Conservation (phyloP, 208 protist species). For the Crithidia mellificae region DNA sequence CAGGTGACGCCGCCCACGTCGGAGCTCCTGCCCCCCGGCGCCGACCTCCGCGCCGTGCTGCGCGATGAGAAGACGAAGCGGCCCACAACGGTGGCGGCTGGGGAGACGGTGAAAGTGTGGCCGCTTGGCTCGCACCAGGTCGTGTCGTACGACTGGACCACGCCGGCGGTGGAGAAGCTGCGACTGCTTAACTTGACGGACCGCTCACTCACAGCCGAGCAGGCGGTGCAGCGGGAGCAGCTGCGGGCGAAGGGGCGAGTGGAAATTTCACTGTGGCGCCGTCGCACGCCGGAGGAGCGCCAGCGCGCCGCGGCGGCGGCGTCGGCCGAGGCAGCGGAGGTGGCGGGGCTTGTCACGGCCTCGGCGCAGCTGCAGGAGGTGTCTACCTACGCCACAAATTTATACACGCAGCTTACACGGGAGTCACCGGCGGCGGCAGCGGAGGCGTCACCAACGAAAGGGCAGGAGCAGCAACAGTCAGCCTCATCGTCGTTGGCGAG, state of each 20-base stretch:
- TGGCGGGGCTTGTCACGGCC: conserved; percentile 34
- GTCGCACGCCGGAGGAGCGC: conserved; percentile 45
- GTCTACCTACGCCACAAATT: conserved; percentile 40
- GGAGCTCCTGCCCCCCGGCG: conserved; percentile 56
- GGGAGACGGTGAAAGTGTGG: conserved; percentile 43
- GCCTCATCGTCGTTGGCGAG: neutral
- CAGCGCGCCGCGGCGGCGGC: conserved; percentile 11
- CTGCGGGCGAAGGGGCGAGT: conserved; percentile 38
- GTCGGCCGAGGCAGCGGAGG: conserved; percentile 29
- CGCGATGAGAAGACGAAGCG: conserved; percentile 11
- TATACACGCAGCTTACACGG: conserved; percentile 53
- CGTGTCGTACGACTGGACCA: conserved; percentile 67
- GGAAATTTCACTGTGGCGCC: conserved; percentile 84
- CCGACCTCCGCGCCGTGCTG: conserved; percentile 24
- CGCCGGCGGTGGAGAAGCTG: conserved; percentile 49
- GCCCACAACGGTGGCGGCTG: neutral
- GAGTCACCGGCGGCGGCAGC: no score
- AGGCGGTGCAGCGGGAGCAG: conserved; percentile 45
- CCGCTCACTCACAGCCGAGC: conserved; percentile 51
- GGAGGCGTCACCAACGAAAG: no score
- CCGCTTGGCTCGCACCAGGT: conserved; percentile 65
- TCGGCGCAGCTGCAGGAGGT: conserved; percentile 62
- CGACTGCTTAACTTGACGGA: conserved; percentile 24
- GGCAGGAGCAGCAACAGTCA: neutral
- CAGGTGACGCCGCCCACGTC: conserved; percentile 33